phyloP scores from a whole-genome alignment of 768 basidiomycete genomes.

The Pluteus cervinus region DNA sequence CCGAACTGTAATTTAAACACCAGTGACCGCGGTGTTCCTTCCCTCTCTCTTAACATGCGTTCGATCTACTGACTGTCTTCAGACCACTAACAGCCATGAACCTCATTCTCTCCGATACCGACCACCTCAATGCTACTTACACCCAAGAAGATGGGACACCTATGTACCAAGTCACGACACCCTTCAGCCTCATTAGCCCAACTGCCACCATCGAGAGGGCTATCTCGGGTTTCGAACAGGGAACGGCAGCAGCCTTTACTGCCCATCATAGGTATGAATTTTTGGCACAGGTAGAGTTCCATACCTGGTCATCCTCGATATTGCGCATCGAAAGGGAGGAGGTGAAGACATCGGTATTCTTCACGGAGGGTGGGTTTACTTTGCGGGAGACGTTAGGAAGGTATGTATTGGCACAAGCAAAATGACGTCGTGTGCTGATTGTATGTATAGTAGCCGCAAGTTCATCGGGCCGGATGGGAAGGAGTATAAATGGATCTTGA shows the following conservation, averaged over 20 bases:
- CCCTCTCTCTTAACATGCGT: too few relatives aligned
- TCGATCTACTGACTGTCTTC: too few relatives aligned
- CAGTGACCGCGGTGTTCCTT: too few relatives aligned
- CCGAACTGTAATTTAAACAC: too few relatives aligned
- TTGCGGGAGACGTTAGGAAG: slow-evolving; percentile 11
- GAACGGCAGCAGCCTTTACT: background rate
- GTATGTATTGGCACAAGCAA: slow-evolving; percentile 5
- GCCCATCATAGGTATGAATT: slow-evolving; percentile 7
- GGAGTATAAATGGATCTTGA: slow-evolving; percentile 28
- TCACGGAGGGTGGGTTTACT: slow-evolving; percentile 13
- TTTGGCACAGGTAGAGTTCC: slow-evolving; percentile 12
- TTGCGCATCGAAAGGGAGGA: slow-evolving; percentile 5
- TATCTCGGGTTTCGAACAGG: background rate
- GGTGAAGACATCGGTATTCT: slow-evolving; percentile 4
- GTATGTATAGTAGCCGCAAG: slow-evolving; percentile 18
- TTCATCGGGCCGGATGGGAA: slow-evolving; percentile 26
- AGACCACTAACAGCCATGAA: slow-evolving; percentile 9
- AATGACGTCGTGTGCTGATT: background rate
- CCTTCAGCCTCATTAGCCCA: slow-evolving; percentile 1
- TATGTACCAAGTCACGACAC: slow-evolving; percentile 15
- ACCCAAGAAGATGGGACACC: slow-evolving; percentile 13
- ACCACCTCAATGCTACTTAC: slow-evolving; percentile 15
- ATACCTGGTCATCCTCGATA: slow-evolving; percentile 4
- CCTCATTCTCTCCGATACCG: slow-evolving; percentile 15
- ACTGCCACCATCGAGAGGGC: slow-evolving; percentile 11